Conservation (phyloP, 768 basidiomycete species). For the Strobilomyces echinocephalus region DNA sequence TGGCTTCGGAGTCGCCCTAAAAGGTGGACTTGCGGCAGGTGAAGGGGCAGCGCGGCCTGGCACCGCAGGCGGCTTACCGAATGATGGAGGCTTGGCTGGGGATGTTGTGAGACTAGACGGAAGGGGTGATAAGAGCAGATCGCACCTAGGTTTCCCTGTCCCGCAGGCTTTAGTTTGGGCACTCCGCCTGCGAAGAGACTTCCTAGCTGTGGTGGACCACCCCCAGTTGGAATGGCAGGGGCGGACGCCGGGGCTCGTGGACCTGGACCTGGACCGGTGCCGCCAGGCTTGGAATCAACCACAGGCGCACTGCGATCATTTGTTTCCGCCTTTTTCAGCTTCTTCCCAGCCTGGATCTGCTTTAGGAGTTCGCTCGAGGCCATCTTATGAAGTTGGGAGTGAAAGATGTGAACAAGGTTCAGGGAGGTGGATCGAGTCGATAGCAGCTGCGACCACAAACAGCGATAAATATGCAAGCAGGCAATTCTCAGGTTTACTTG, state of each 20-base stretch:
- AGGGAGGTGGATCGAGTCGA: background rate
- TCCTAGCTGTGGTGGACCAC: conserved; percentile 76
- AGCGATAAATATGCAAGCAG: conserved; percentile 11
- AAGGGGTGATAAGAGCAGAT: conserved; percentile 6
- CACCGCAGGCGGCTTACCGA: conserved; percentile 65
- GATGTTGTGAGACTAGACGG: conserved; percentile 7
- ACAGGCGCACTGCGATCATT: conserved; percentile 74
- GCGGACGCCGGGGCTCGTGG: conserved; percentile 20
- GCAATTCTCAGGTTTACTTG: too few species aligned
- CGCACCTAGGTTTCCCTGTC: conserved; percentile 53
- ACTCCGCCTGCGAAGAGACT: conserved; percentile 88
- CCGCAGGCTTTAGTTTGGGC: conserved; percentile 85
- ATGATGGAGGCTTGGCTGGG: conserved; percentile 54
- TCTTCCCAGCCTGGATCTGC: conserved; percentile 80
- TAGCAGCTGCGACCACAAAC: conserved; percentile 7
- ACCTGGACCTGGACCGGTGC: conserved; percentile 38
- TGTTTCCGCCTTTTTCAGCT: conserved; percentile 76
- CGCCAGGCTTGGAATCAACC: conserved; percentile 46
- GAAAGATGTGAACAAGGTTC: background rate
- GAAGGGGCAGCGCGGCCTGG: conserved; percentile 46
- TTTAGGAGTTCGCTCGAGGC: conserved; percentile 71
- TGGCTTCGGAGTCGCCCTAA: conserved; percentile 27
- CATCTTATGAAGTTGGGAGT: conserved; percentile 37
- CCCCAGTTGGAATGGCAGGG: conserved; percentile 23
- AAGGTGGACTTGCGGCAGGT: conserved; percentile 25